Evolutionary conservation across 257 asterid species (phyloP).

Genomic region (Marsdenia floribunda): DNA sequence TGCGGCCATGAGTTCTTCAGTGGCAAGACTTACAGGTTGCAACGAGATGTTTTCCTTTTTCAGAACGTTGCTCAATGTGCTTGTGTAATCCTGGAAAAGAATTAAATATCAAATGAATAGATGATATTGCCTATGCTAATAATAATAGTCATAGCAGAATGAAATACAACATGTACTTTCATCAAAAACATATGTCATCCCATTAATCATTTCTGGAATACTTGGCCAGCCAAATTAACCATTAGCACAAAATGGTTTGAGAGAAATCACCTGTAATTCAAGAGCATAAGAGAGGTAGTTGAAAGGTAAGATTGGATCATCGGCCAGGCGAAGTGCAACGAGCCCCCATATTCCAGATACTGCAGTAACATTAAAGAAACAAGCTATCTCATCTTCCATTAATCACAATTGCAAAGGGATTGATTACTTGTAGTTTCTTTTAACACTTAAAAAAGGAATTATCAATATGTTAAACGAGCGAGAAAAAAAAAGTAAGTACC

Average conservation of each 20-base stretch:
- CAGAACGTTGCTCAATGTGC: slow-evolving; percentile 36
- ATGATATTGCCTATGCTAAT: neutral
- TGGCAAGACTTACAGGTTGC: slow-evolving; percentile 54
- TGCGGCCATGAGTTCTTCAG: slow-evolving; percentile 53
- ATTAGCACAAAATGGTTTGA: neutral
- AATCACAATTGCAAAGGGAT: neutral
- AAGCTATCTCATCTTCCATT: slow-evolving; percentile 4
- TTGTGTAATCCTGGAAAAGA: slow-evolving; percentile 45
- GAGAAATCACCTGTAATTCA: slow-evolving; percentile 56
- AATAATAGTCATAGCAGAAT: neutral
- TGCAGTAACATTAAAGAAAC: slow-evolving; percentile 24
- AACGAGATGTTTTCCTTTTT: slow-evolving; percentile 44
- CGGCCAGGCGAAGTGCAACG: slow-evolving; percentile 76
- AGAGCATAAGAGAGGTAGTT: slow-evolving; percentile 71
- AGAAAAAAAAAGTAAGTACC: slow-evolving; percentile 36
- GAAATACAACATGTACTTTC: neutral
- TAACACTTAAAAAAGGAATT: neutral
- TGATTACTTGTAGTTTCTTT: neutral
- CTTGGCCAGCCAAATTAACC: neutral
- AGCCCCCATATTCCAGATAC: slow-evolving; percentile 92
- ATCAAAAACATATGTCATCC: neutral
- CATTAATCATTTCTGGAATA: neutral
- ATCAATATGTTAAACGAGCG: slow-evolving; percentile 2
- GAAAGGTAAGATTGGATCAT: slow-evolving; percentile 76
- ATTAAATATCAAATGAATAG: neutral